Evolutionary conservation across 2,329 filamentous ascomycete genomes (phyloP).

Genomic region (Hymenoscyphus linearis): DNA sequence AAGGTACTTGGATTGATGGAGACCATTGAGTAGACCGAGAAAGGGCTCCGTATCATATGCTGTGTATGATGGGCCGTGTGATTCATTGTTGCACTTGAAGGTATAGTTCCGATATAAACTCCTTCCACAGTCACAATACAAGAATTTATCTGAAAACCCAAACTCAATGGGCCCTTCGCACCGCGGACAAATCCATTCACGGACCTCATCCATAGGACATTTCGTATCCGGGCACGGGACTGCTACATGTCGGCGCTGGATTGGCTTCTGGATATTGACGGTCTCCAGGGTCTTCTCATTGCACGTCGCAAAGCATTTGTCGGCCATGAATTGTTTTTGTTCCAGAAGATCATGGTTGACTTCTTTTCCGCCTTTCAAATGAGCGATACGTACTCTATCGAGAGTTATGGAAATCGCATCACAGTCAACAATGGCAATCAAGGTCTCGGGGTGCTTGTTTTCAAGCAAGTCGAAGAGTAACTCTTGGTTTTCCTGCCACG

Average conservation of each 20-base stretch:
- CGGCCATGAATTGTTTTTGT: constrained; percentile 17
- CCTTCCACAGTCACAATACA: constrained; percentile 38
- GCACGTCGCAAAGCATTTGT: constrained; percentile 23
- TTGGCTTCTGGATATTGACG: constrained; percentile 21
- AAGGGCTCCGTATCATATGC: constrained; percentile 19
- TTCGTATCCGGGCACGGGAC: constrained; percentile 30
- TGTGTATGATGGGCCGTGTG: constrained; percentile 25
- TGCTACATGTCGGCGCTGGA: constrained; percentile 29
- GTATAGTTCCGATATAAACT: constrained; percentile 23
- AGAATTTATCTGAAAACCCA: constrained; percentile 27
- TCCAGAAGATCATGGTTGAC: constrained; percentile 20
- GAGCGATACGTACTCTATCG: constrained; percentile 18
- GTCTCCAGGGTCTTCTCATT: constrained; percentile 14
- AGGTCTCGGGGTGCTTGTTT: constrained; percentile 2
- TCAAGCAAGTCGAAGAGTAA: constrained; percentile 23
- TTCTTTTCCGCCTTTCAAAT: constrained; percentile 16
- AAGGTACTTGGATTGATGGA: constrained; percentile 30
- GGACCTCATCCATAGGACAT: constrained; percentile 19
- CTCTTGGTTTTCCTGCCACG: constrained; percentile 20
- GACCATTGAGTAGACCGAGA: constrained; percentile 18
- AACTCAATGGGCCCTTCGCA: constrained; percentile 29
- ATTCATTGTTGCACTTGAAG: constrained; percentile 31
- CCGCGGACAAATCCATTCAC: constrained; percentile 25
- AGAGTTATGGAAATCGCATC: constrained; percentile 17
- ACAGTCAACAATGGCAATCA: constrained; percentile 22